Conservation (phyloP, 768 basidiomycete species). For the Lactarius hengduanensis region DNA sequence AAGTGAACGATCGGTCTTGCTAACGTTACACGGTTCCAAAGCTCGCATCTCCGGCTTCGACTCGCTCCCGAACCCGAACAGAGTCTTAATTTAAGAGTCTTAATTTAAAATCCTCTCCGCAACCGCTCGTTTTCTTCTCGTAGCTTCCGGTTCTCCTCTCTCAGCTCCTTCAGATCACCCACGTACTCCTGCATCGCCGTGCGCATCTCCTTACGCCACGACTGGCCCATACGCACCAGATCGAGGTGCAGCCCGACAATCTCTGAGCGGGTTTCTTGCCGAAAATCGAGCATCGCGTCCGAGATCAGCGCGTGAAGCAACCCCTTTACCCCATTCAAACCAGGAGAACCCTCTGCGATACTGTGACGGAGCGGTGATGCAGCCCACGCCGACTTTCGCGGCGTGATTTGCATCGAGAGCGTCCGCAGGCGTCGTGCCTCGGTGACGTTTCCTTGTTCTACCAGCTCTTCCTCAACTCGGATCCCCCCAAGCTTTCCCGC, state of each 20-base stretch:
- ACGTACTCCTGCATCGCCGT: constrained; percentile 60
- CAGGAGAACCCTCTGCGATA: constrained; percentile 41
- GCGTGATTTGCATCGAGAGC: constrained; percentile 49
- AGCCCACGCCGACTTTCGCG: constrained; percentile 42
- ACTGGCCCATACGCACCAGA: constrained; percentile 65
- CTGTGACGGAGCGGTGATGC: constrained; percentile 37
- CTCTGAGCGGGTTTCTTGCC: constrained; percentile 66
- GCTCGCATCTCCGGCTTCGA: background rate
- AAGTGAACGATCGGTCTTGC: too few species aligned
- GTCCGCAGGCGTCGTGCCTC: constrained; percentile 40
- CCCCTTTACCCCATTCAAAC: constrained; percentile 50
- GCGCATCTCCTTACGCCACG: constrained; percentile 65
- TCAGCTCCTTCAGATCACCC: constrained; percentile 50
- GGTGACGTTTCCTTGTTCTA: constrained; percentile 45
- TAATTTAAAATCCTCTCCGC: constrained; percentile 36
- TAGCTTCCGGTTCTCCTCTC: constrained; percentile 50
- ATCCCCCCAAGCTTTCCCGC: constrained; percentile 31
- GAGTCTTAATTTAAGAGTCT: too few species aligned
- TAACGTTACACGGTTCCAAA: background rate
- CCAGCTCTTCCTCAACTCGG: constrained; percentile 40
- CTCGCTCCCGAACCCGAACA: constrained; percentile 4
- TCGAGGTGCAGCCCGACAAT: constrained; percentile 76
- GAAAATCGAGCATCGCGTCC: constrained; percentile 73
- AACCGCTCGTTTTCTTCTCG: constrained; percentile 67
- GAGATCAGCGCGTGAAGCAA: constrained; percentile 62